phyloP scores from a whole-genome alignment of 2,329 filamentous ascomycete genomes.

The Colletotrichum somersetense region DNA sequence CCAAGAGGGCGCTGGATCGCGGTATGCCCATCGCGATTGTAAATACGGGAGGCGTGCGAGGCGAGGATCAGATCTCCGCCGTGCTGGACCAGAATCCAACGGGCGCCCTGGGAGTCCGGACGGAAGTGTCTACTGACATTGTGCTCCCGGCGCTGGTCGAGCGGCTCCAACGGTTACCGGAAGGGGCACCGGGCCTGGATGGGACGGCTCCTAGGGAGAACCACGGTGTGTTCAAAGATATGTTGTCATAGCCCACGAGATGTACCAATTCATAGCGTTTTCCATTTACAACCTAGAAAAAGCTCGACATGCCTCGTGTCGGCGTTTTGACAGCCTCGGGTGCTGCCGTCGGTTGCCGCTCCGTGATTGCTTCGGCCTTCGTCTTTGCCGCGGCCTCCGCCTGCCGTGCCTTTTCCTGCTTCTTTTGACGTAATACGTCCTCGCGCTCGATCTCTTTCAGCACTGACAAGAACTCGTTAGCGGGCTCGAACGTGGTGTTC shows the following conservation, averaged over 20 bases:
- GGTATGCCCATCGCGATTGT: conserved; percentile 89
- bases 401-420: conserved; percentile 52
- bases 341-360: conserved; percentile 35
- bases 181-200: neutral
- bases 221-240: conserved; percentile 65
- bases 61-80: conserved; percentile 79
- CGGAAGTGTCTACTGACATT: conserved; percentile 69
- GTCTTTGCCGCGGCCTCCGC: conserved; percentile 39
- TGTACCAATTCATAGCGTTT: conserved; percentile 43
- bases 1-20: conserved; percentile 83
- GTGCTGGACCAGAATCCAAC: conserved; percentile 64
- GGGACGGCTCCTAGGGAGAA: conserved; percentile 40
- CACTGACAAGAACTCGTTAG: conserved; percentile 58
- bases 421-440: conserved; percentile 64
- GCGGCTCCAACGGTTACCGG: conserved; percentile 55
- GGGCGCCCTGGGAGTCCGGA: conserved; percentile 66
- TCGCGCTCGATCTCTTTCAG: conserved; percentile 76
- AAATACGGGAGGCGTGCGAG: conserved; percentile 87
- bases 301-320: conserved; percentile 56
- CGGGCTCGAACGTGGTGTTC: neutral
- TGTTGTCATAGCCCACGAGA: conserved; percentile 63
- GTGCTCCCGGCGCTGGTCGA: conserved; percentile 70
- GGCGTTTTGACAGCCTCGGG: conserved; percentile 42
- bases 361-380: conserved; percentile 44
- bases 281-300: conserved; percentile 59